These are phyloP conservation scores for Schizochytrium sp. DNA, from an alignment of 108 stramenopile genomes.

Conservation along the genomic window DNA sequence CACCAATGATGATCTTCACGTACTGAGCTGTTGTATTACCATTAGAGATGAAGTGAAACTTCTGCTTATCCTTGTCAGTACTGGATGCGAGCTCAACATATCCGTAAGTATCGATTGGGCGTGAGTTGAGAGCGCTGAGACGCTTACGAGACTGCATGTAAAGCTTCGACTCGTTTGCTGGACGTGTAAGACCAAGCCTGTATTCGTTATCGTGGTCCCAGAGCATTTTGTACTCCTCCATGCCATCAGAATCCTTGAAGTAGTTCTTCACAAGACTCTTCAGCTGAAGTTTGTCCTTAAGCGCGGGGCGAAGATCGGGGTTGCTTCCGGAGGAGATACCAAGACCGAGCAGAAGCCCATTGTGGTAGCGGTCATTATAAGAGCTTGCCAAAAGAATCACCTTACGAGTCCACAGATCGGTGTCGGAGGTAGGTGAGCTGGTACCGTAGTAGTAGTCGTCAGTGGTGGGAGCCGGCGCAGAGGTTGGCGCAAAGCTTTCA, in stretches of 20 bases:
- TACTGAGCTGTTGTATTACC: not conserved
- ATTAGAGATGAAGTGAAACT: not conserved
- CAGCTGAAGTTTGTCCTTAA: not conserved
- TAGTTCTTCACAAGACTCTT: constrained; percentile 26
- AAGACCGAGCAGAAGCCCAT: constrained; percentile 24
- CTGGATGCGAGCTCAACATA: constrained; percentile 35
- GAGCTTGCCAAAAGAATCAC: not conserved
- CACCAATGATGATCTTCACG: constrained; percentile 15
- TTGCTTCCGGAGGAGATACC: not conserved
- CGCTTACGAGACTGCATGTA: not conserved
- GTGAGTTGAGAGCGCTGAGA: not conserved
- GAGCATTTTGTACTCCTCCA: constrained; percentile 36
- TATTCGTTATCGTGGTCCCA: constrained; percentile 9
- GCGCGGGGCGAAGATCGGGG: not conserved
- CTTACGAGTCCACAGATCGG: not conserved
- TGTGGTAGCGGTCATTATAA: constrained; percentile 15
- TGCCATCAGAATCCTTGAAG: not conserved
- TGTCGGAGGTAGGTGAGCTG: not conserved
- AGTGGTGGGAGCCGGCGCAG: not conserved
- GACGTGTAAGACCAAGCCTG: constrained; percentile 4
- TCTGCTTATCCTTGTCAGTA: not conserved
- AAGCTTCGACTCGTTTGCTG: not conserved
- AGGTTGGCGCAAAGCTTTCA: not conserved
- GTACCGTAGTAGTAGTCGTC: not conserved
- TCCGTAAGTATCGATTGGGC: not conserved